These are phyloP conservation scores for Rhizopogon roseolus DNA, from an alignment of 768 basidiomycete genomes.

Conservation along the genomic window DNA sequence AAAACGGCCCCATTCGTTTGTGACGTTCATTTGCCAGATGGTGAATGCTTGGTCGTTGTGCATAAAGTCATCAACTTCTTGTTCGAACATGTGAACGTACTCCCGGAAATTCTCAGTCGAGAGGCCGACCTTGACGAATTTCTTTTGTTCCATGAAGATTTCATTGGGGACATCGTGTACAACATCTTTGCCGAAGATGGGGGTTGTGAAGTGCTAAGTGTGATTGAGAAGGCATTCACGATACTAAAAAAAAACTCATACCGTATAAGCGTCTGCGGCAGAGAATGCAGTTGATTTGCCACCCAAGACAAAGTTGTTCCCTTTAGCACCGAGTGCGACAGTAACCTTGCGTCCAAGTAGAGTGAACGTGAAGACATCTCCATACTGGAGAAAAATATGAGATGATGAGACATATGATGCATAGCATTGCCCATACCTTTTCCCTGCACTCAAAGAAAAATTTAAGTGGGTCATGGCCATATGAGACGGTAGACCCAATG, in stretches of 20 bases:
- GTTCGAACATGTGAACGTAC: conserved; percentile 77
- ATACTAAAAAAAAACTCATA: conserved; percentile 25
- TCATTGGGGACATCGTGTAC: conserved; percentile 98
- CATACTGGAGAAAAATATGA: conserved; percentile 54
- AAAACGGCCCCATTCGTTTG: conserved; percentile 76
- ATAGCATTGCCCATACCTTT: conserved; percentile 46
- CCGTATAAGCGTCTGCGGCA: conserved; percentile 95
- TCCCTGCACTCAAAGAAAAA: conserved; percentile 79
- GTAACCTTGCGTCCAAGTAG: conserved; percentile 88
- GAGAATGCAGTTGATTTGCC: conserved; percentile 90
- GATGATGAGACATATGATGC: not conserved
- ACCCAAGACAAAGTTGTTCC: conserved; percentile 91
- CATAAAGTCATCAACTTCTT: conserved; percentile 73
- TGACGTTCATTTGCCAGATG: conserved; percentile 55
- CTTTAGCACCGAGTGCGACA: conserved; percentile 84
- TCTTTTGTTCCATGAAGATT: conserved; percentile 98
- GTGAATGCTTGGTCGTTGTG: conserved; percentile 58
- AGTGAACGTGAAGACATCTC: conserved; percentile 95
- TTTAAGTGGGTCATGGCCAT: conserved; percentile 89
- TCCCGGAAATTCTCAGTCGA: conserved; percentile 86
- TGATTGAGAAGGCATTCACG: not conserved
- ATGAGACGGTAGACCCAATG: conserved; percentile 82
- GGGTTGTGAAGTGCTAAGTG: conserved; percentile 79
- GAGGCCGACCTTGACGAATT: conserved; percentile 94
- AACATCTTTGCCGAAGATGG: conserved; percentile 95